Percentiles rank a stretch among this genome's conserved stretches.
phyloP scores from a whole-genome alignment of 208 protist genomes.

The Jaenimonas drosophilae region DNA sequence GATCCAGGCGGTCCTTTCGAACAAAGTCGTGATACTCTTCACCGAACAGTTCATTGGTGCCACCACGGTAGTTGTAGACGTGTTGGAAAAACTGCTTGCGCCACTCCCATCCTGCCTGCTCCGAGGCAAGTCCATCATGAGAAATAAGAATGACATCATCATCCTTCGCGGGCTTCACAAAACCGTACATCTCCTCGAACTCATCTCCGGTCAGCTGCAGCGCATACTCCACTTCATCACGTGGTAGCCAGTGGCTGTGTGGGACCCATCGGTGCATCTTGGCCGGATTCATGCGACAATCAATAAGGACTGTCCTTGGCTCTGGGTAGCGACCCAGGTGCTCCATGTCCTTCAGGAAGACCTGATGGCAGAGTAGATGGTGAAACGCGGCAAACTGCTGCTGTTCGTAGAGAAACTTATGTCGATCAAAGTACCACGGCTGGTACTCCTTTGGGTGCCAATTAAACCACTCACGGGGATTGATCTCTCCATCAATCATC shows the following conservation, averaged over 20 bases:
- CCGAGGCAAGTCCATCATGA: constrained; percentile 80
- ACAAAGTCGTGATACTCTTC: constrained; percentile 73
- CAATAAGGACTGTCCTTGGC: constrained; percentile 65
- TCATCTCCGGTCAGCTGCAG: constrained; percentile 75
- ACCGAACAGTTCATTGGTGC: constrained; percentile 84
- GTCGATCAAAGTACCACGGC: constrained; percentile 87
- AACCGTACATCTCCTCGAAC: constrained; percentile 87
- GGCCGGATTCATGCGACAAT: constrained; percentile 48
- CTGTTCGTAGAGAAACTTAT: constrained; percentile 89
- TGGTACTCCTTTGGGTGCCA: constrained; percentile 89
- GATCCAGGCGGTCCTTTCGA: constrained; percentile 57
- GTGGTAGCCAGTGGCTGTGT: constrained; percentile 78
- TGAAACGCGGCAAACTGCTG: constrained; percentile 68
- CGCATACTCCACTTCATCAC: constrained; percentile 87
- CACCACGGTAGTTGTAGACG: constrained; percentile 88
- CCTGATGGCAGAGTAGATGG: constrained; percentile 84
- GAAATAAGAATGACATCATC: constrained; percentile 85
- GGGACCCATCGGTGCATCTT: constrained; percentile 88
- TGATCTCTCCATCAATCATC: constrained; percentile 84
- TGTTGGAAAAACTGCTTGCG: constrained; percentile 82
- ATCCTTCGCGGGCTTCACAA: constrained; percentile 52
- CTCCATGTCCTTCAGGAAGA: constrained; percentile 68
- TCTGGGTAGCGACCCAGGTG: constrained; percentile 68
- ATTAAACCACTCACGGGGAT: constrained; percentile 87
- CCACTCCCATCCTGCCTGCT: constrained; percentile 87